Evolutionary conservation across 495 filamentous ascomycete genomes (phyloP).

Genomic region (Bryoglossum gracile): DNA sequence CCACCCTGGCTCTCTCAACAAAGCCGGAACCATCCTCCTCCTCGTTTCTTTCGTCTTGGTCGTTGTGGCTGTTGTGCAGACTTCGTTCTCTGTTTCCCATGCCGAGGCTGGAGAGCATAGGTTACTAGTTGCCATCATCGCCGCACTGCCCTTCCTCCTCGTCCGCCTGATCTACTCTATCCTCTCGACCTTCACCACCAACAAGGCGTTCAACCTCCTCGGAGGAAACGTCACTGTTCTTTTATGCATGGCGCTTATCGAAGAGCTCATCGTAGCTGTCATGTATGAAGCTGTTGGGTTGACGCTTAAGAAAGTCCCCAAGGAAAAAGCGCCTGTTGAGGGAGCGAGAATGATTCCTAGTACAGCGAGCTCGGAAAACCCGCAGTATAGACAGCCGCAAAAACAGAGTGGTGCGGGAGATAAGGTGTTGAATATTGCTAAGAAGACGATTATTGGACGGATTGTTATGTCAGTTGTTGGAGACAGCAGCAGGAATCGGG

Average conservation of each 20-base stretch:
- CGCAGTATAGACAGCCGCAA: neutral
- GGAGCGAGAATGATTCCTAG: neutral
- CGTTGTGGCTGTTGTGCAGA: constrained; percentile 20
- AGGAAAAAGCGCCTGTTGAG: neutral
- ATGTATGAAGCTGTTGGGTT: constrained; percentile 27
- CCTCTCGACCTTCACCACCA: constrained; percentile 27
- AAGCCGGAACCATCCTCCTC: constrained; percentile 23
- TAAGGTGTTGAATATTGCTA: neutral
- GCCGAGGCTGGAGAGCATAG: constrained; percentile 27
- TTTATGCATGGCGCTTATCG: constrained; percentile 32
- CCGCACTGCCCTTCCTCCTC: constrained; percentile 30
- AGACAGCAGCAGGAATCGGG: neutral
- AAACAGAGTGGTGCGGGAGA: neutral
- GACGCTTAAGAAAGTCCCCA: constrained; percentile 15
- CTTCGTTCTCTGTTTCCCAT: constrained; percentile 10
- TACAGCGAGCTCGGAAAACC: neutral
- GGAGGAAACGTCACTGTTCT: constrained; percentile 28
- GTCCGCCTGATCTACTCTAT: constrained; percentile 31
- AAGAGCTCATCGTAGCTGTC: constrained; percentile 30
- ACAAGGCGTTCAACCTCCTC: constrained; percentile 27
- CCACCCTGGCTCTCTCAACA: constrained; percentile 9
- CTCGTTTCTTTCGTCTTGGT: constrained; percentile 20
- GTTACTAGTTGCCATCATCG: constrained; percentile 27
- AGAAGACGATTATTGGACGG: neutral
- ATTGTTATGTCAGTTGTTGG: neutral